Conservation (phyloP, 2,329 filamentous ascomycete genomes). For the Ophiostoma montium region DNA sequence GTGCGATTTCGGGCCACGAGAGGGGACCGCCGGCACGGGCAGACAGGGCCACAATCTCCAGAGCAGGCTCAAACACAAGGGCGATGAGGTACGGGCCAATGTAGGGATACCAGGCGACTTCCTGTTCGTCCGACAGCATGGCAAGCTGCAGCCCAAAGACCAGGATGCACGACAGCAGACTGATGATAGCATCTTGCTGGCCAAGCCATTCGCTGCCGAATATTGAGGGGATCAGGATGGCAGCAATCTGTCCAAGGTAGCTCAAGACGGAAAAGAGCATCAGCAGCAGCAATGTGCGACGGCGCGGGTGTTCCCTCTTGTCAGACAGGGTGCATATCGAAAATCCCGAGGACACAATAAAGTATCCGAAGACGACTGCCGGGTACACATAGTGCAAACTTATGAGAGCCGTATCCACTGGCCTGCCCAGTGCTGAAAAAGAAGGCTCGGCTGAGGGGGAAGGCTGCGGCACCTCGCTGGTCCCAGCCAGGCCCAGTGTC, state of each 20-base stretch:
- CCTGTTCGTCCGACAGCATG: conserved; percentile 34
- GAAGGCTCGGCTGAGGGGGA: neutral
- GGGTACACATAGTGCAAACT: conserved; percentile 46
- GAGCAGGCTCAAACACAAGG: conserved; percentile 37
- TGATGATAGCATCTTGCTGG: conserved; percentile 37
- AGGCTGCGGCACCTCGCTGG: neutral
- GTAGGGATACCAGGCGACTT: conserved; percentile 47
- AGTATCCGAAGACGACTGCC: conserved; percentile 41
- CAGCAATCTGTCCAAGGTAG: conserved; percentile 32
- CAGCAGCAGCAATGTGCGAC: conserved; percentile 28
- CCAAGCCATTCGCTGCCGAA: conserved; percentile 25
- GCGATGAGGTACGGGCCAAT: conserved; percentile 48
- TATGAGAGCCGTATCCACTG: conserved; percentile 22
- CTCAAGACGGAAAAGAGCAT: conserved; percentile 29
- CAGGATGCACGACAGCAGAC: conserved; percentile 45
- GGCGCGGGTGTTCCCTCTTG: conserved; percentile 25
- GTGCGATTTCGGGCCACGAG: conserved; percentile 15
- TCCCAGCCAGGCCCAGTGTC: neutral
- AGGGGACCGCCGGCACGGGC: conserved; percentile 6
- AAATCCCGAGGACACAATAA: conserved; percentile 34
- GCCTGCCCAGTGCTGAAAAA: conserved; percentile 2
- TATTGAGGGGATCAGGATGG: conserved; percentile 24
- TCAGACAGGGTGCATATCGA: conserved; percentile 36
- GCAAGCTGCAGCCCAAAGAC: conserved; percentile 49
- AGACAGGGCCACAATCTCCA: conserved; percentile 20